Evolutionary conservation across 805 yeast genomes (phyloP).

Genomic region (Wickerhamomyces chambardii): DNA sequence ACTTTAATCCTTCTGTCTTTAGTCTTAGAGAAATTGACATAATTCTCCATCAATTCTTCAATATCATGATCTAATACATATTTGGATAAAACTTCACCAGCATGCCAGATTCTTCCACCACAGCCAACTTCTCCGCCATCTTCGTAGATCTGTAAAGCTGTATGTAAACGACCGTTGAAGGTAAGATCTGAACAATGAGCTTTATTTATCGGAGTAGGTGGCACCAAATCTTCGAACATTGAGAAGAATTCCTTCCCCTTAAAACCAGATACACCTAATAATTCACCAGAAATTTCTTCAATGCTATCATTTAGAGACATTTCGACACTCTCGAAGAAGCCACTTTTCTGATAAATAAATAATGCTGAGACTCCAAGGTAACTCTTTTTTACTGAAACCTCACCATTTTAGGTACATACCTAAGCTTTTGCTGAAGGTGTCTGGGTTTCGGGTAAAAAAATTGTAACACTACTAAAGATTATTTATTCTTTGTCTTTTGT

Average conservation of each 20-base stretch:
- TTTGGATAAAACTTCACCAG: conserved; percentile 44
- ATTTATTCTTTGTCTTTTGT: no score
- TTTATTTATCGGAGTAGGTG: conserved; percentile 23
- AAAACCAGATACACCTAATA: no score
- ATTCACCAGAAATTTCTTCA: no score
- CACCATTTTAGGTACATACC: no score
- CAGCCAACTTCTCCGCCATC: conserved; percentile 56
- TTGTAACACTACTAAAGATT: no score
- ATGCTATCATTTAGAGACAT: no score
- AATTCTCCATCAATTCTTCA: conserved; percentile 6
- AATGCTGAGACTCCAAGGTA: no score
- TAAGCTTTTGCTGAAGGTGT: no score
- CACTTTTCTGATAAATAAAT: no score
- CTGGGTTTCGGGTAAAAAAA: no score
- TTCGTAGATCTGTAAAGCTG: conserved; percentile 31
- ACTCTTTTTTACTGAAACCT: no score
- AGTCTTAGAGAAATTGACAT: background rate
- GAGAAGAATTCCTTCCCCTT: conserved; percentile 3
- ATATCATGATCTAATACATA: conserved; percentile 23
- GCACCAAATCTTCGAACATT: conserved; percentile 21
- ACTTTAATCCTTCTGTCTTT: conserved; percentile 16
- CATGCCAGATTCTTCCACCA: conserved; percentile 59
- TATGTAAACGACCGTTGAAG: conserved; percentile 27
- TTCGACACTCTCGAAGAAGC: no score
- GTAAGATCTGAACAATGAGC: conserved; percentile 28